Base-by-base conservation (phyloP, 2,329 filamentous ascomycete genomes). In the Colletotrichum sp. region DNA sequence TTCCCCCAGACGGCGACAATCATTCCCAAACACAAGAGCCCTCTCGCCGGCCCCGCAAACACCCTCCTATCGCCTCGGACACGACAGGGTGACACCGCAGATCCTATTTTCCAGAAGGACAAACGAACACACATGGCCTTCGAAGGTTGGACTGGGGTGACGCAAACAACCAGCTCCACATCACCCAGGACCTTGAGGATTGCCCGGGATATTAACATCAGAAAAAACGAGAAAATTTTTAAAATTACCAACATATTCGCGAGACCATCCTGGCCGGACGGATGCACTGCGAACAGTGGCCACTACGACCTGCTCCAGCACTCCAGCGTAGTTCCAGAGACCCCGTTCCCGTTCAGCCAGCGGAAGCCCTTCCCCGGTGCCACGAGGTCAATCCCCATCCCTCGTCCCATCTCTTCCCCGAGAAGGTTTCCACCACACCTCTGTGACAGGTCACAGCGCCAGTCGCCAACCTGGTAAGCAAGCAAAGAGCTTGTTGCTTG, bases 91-190 rank as follows among this genome's bases (percentile, higher is more conserved):
- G 65, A 59, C 71, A 70, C 71, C 71, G 74, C 74, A 76, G 74
- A 76, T 76, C 74, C 52, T 71, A 74, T 76, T 76, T 76, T 74
- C 65, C 71, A 76, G 74, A 76, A 76, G 74, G 59, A 76, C 73
- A 75, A 73, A 69, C 73, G 69, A 76, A 69, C 59, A 71, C 66
- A 52, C 61, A 58, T 58, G 58, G 55, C 10, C 55, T 58, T 58
- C 55, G 24, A 58, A 62, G 28, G 5, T 32, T 59, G 26, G 73
- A 69, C 73, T 32, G 69, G 69, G 69, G 69, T 73, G 69, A 75
- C 69, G 69, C 73, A 75, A 75, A 75, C 69, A 65, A 7, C 55
- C 34, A 30, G 69, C 34, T 43, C 69, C 64, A 68, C 56, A 36
- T n/a, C 43, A 36, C n/a, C 61, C 66, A 62, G 65, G 65, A 66